Conservation (phyloP, 306 rosid species). For the Acacia confusa region DNA sequence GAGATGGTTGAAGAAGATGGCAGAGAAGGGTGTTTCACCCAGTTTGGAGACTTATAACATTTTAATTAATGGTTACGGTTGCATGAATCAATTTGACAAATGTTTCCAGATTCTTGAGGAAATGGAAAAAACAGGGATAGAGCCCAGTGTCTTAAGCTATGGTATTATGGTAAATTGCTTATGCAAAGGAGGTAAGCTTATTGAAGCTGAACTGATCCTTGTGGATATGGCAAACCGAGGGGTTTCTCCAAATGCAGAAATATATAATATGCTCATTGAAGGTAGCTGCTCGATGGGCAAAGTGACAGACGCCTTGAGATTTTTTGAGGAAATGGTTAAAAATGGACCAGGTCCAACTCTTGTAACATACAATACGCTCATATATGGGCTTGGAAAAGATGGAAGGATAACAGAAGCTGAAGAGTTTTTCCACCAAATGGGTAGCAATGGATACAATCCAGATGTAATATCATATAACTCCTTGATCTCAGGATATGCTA, state of each 20-base stretch:
- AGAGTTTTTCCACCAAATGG: background rate
- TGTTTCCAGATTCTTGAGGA: conserved; percentile 30
- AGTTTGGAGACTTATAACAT: background rate
- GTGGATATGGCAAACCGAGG: background rate
- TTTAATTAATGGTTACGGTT: background rate
- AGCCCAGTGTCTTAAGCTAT: background rate
- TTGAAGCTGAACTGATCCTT: background rate
- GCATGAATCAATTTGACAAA: background rate
- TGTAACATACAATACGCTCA: background rate
- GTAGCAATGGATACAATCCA: background rate
- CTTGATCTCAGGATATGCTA: background rate
- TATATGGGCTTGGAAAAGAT: background rate
- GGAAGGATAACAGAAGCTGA: background rate
- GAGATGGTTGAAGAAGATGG: background rate
- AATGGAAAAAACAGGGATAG: conserved; percentile 35
- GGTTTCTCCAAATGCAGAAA: background rate
- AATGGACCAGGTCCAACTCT: background rate
- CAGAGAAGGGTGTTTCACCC: background rate
- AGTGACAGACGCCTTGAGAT: background rate
- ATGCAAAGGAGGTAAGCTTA: background rate
- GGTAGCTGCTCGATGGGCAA: background rate
- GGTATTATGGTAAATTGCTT: background rate
- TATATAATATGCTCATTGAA: background rate
- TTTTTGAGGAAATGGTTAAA: background rate
- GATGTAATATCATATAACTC: background rate